These are phyloP conservation scores for Phytophthora boehmeriae DNA, from an alignment of 352 stramenopile genomes.

Conservation along the genomic window DNA sequence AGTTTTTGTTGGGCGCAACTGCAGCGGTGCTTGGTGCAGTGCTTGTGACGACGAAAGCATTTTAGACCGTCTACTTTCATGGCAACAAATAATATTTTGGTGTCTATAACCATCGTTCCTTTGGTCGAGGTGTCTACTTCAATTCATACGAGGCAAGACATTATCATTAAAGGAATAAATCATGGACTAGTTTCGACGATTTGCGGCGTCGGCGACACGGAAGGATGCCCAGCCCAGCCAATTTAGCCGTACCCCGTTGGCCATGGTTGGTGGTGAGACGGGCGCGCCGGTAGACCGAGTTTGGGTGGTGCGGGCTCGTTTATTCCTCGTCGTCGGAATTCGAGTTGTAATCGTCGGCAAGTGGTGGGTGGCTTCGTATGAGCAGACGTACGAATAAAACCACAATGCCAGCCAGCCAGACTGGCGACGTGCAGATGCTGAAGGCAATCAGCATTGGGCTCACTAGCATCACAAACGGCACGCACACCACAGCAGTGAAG, in stretches of 20 bases:
- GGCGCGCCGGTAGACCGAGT: slow-evolving; percentile 53
- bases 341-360: slow-evolving; percentile 52
- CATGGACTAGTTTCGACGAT: slow-evolving; percentile 29
- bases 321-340: slow-evolving; percentile 45
- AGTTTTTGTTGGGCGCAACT: slow-evolving; percentile 42
- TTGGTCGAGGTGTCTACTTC: no score
- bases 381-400: slow-evolving; percentile 64
- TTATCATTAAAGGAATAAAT: slow-evolving; percentile 34
- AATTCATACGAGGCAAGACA: background rate
- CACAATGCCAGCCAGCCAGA: slow-evolving; percentile 67
- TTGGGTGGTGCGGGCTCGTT: slow-evolving; percentile 46
- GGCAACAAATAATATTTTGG: background rate
- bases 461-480: slow-evolving; percentile 74
- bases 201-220: background rate
- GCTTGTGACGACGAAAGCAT: slow-evolving; percentile 42
- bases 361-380: slow-evolving; percentile 30
- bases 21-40: slow-evolving; percentile 29
- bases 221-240: background rate
- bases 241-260: slow-evolving; percentile 32
- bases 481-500: slow-evolving; percentile 65
- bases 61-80: slow-evolving; percentile 25
- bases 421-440: slow-evolving; percentile 76
- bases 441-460: slow-evolving; percentile 82
- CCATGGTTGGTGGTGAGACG: slow-evolving; percentile 38
- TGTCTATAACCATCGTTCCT: no score